phyloP scores from a whole-genome alignment of 1,284 basidiomycete genomes.

The Apiotrichum porosum region DNA sequence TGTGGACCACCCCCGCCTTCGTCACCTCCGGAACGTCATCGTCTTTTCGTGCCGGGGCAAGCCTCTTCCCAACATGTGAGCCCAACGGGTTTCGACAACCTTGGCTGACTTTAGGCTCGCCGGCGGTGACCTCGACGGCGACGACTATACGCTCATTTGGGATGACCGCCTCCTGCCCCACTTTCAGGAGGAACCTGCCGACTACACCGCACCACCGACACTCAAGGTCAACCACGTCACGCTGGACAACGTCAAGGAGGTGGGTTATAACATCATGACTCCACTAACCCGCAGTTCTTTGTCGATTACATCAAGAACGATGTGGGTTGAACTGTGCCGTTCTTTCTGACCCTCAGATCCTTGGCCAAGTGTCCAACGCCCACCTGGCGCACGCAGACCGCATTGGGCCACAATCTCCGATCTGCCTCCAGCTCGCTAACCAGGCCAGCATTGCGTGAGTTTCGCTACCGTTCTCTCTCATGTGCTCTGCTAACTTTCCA shows the following conservation, averaged over 20 bases:
- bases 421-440: conserved; percentile 18
- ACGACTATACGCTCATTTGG: conserved; percentile 32
- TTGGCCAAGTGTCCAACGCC: conserved; percentile 22
- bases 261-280: neutral
- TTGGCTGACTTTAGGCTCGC: conserved; percentile 14
- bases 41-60: conserved; percentile 25
- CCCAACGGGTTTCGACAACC: no score
- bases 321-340: neutral
- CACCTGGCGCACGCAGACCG: conserved; percentile 28
- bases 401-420: conserved; percentile 14
- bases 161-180: conserved; percentile 18
- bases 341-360: conserved; percentile 11
- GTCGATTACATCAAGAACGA: conserved; percentile 28
- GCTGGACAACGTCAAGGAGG: conserved; percentile 19
- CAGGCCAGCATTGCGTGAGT: conserved; percentile 25
- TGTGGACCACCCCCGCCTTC: conserved; percentile 22
- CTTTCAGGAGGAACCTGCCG: conserved; percentile 7
- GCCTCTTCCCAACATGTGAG: conserved; percentile 24
- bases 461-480: no score
- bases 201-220: conserved; percentile 14
- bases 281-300: conserved; percentile 17
- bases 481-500: neutral
- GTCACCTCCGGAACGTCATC: conserved; percentile 29
- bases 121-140: conserved; percentile 30
- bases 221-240: conserved; percentile 16